Percentiles rank a stretch among this genome's conserved stretches.
Conservation (phyloP, 2,329 filamentous ascomycete genomes). For the Cercospora sp. region DNA sequence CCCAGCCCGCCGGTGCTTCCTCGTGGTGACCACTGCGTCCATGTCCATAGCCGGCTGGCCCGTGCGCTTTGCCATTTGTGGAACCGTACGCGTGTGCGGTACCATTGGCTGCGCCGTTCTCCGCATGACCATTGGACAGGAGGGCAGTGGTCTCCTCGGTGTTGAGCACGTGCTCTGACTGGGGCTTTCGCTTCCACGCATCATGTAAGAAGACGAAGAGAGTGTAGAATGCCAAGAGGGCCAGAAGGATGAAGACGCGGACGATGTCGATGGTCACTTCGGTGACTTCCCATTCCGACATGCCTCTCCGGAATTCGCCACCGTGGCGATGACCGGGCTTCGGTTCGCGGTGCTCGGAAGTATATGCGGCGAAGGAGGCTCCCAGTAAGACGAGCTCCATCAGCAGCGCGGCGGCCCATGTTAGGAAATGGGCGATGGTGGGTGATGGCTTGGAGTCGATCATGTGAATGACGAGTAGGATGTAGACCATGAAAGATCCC, state of each 20-base stretch:
- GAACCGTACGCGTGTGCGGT: constrained; percentile 42
- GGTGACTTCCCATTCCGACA: constrained; percentile 62
- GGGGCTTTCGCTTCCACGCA: constrained; percentile 40
- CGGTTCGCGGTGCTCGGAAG: constrained; percentile 65
- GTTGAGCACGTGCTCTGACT: constrained; percentile 41
- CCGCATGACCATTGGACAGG: constrained; percentile 52
- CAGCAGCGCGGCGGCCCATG: constrained; percentile 73
- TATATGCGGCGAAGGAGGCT: constrained; percentile 69
- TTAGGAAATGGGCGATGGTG: constrained; percentile 73
- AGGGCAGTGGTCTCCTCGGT: constrained; percentile 65
- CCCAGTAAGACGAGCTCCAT: constrained; percentile 73
- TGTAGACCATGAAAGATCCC: constrained; percentile 82
- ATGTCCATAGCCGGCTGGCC: constrained; percentile 39
- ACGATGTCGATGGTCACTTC: constrained; percentile 67
- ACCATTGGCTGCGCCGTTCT: constrained; percentile 44
- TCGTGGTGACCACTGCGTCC: constrained; percentile 22
- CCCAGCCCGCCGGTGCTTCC: constrained; percentile 69
- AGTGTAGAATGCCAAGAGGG: constrained; percentile 61
- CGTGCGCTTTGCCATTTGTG: constrained; percentile 50
- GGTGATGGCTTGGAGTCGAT: constrained; percentile 82
- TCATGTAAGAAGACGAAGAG: constrained; percentile 51
- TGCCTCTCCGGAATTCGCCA: constrained; percentile 40
- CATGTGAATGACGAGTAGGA: constrained; percentile 81
- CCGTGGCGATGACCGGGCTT: constrained; percentile 51
- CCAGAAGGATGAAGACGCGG: constrained; percentile 67